Conservation (phyloP, 2,329 filamentous ascomycete species). For the Trichoderma gracile region DNA sequence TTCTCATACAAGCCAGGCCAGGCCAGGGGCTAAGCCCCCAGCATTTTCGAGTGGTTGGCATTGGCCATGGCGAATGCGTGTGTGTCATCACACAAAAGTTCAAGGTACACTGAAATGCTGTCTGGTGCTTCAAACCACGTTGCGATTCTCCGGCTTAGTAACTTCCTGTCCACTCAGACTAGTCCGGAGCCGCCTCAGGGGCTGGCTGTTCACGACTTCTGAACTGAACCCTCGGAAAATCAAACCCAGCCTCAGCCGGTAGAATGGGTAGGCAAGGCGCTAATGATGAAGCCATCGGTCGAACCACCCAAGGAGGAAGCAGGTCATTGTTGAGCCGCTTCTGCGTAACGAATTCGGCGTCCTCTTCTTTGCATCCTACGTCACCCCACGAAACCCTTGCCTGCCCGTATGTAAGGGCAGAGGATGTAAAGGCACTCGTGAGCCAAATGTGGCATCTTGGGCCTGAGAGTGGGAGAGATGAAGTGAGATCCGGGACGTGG, state of each 20-base stretch:
- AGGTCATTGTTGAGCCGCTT: neutral
- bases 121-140: slow-evolving; percentile 2
- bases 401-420: slow-evolving; percentile 13
- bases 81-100: no score
- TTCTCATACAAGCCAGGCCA: no score
- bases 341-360: neutral
- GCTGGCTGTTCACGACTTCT: neutral
- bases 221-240: no score
- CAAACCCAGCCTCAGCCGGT: slow-evolving; percentile 1
- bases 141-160: neutral
- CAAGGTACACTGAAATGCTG: neutral
- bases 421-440: neutral
- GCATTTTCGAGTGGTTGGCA: no score
- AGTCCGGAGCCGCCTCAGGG: neutral
- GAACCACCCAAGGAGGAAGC: neutral
- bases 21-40: no score
- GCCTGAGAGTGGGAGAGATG: slow-evolving; percentile 15
- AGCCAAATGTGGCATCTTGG: neutral
- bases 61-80: neutral
- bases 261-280: neutral
- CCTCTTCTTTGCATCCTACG: neutral
- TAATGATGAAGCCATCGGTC: slow-evolving; percentile 7
- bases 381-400: slow-evolving; percentile 12
- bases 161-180: neutral
- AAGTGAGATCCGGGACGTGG: neutral